Evolutionary conservation across 495 filamentous ascomycete genomes (phyloP), one percentile per base, ranked within the genome.

Genomic region (Hypoxylon fragiforme): DNA sequence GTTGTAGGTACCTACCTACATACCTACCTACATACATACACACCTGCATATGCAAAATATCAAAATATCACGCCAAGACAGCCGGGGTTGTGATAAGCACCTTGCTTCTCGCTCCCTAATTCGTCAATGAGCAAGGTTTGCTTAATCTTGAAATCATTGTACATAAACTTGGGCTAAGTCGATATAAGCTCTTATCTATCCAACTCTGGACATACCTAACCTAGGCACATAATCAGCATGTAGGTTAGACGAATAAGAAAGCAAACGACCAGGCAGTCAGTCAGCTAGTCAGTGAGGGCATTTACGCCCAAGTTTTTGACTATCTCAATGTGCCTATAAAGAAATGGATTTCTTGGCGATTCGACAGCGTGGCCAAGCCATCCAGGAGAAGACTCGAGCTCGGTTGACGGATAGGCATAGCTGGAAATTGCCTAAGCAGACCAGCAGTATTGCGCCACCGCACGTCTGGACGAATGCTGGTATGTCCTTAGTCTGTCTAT

Each of bases 341-440:
- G n/a, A 34, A 8, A 66, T 63, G 63, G 30, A 42, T 32, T 60
- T 44, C 0, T 54, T 55, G 8, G 18, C 38, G 3, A 44, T 63
- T 41, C 51, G 54, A 39, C 35, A 54, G 50, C 63, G 60, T 4
- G 47, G 47, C 28, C 48, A 39, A 13, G 60, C 53, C 8, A 35
- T 60, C 40, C 53, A 55, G 37, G 63, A 60, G 36, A 63, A 63
- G 45, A 39, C 43, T 14, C 52, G 37, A 11, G 36, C 43, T 35
- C 42, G 63, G 22, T 16, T 66, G 16, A 63, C 60, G 7, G 55
- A 66, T 39, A 46, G 43, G 22, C 45, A 50, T 46, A 66, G 54
- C 50, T 66, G 63, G 64, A 60, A 62, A 40, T 41, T 69, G 15
- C 66, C 66, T 2, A 69, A 65, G 49, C 66, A 69, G 58, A 48